Base-by-base conservation (phyloP, 225 moss, liverwort and hornwort species). In the Pseudisothecium myosuroides region DNA sequence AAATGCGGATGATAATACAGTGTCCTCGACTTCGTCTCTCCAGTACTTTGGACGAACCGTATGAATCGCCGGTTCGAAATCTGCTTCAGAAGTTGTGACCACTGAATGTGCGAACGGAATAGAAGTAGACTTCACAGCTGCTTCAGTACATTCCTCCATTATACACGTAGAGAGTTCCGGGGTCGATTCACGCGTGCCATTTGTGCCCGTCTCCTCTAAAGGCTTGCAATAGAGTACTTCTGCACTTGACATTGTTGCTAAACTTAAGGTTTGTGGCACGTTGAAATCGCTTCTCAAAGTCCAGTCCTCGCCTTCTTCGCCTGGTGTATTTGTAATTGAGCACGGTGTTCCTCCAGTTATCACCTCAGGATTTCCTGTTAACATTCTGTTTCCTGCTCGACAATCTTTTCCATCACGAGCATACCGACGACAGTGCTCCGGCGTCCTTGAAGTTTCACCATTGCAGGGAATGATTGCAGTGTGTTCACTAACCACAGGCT, bases 11-110 rank as follows among this genome's bases (percentile, higher is more conserved):
- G 73, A 87, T 60, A 79, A 34, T 49, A 68, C 62, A 62, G 20
- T 34, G 55, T 84, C 84, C 52, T 92, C 92, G 17, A 90, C 69
- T 67, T 89, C 76, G 60, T 92, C 90, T 66, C 90, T 90, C 90
- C 88, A 92, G 67, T 88, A 80, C 49, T 86, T 92, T 49, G 90
- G 41, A 76, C 72, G 83, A 86, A 68, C 17, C 37, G 26, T 61
- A 18, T 26, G 52, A 50, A 45, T 26, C 32, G 27, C 37, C 54
- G 37, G 39, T 76, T 74, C 20, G 32, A 83, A 64, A 86, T 88
- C 86, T 50, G 59, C 83, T 72, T 72, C 77, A 45, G 61, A 41
- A 65, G 16, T 67, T 63, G 37, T 62, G 67, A 76, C 15, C 32
- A 78, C 59, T 52, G 63, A 47, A 83, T 91, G 16, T 47, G 80